Percentiles rank a stretch among this genome's conserved stretches.
These are phyloP conservation scores for Fistulina hepatica DNA, from an alignment of 1,284 basidiomycete species.

Conservation along the genomic window DNA sequence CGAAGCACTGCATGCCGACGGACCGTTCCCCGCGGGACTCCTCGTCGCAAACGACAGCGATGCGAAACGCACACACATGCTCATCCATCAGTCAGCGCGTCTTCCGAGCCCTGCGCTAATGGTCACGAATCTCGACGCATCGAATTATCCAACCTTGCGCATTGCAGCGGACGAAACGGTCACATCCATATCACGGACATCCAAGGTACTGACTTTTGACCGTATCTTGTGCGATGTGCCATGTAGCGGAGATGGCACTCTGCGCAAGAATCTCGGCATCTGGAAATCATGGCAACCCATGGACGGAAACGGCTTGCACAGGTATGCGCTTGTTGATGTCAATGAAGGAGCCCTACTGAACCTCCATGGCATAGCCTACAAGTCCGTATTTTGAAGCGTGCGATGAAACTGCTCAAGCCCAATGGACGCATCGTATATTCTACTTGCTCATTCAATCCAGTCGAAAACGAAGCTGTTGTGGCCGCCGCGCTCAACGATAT, in stretches of 20 bases:
- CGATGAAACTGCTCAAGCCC: slow-evolving; percentile 81
- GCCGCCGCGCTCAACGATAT: slow-evolving; percentile 70
- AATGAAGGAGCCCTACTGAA: slow-evolving; percentile 2
- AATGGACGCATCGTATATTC: slow-evolving; percentile 94
- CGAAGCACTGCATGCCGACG: slow-evolving; percentile 62
- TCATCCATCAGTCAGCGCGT: slow-evolving; percentile 95
- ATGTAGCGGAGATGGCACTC: slow-evolving; percentile 94
- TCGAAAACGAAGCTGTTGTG: slow-evolving; percentile 96
- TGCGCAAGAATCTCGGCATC: slow-evolving; percentile 91
- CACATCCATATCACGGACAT: too few relatives aligned
- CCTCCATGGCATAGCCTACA: slow-evolving; percentile 52
- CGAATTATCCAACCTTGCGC: slow-evolving; percentile 72
- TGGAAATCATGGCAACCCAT: slow-evolving; percentile 89
- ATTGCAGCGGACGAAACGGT: slow-evolving; percentile 30
- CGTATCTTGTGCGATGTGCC: slow-evolving; percentile 96
- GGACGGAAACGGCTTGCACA: slow-evolving; percentile 87
- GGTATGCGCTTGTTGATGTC: slow-evolving; percentile 36
- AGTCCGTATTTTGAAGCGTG: slow-evolving; percentile 84
- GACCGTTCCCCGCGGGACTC: slow-evolving; percentile 59
- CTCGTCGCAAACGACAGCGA: slow-evolving; percentile 89
- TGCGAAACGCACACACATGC: slow-evolving; percentile 89
- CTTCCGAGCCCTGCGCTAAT: slow-evolving; percentile 88
- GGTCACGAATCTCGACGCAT: slow-evolving; percentile 95
- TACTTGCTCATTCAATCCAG: slow-evolving; percentile 94
- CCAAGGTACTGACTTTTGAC: slow-evolving; percentile 72